Evolutionary conservation across 1,284 basidiomycete species (phyloP), one percentile per base, ranked within the genome.

Genomic region (Rhodotorula sp.): DNA sequence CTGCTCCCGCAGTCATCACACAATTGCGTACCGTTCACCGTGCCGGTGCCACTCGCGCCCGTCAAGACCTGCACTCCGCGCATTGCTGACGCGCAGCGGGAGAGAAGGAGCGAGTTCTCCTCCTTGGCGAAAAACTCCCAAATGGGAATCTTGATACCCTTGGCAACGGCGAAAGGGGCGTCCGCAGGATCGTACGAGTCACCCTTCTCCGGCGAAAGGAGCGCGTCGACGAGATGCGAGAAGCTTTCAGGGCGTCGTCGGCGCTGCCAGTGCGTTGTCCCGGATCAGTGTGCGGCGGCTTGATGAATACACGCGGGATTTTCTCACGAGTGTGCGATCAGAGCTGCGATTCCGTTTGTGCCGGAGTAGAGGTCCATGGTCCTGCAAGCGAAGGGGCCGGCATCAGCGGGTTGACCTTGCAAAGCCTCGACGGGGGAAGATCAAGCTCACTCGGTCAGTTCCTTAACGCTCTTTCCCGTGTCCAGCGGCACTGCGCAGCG

Each of bases 241-340:
- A 86, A 0, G 88, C 84, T 80, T 90, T 90, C 82, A 87, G 86
- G 49, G 89, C 84, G 77, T 91, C 90, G 75, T 91, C 90, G 23
- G 88, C 85, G 75, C 89, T 90, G 56, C 5, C 14, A 4, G 42
- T 34, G 19, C 14, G 12, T 14, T 16, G 60, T 34, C 34, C 34
- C 34, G 5, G 34, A 34, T 34, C 5, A 34, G 34, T 5, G 5
- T 3, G 5, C 34, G 3, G 34, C 34, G 34, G 34, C 34, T 52
- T 17, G 3, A n/a, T 34, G 25, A 25, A 21, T 21, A 17, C n/a
- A n/a, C n/a, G n/a, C n/a, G n/a, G n/a, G n/a, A n/a, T n/a, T n/a
- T 8, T 25, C 8, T 23, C 1, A 65, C 68, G 49, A 48, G 66
- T 63, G 79, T 7, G 87, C 88, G 25, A 90, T 83, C 74, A 89